Percentiles rank a stretch among this genome's conserved stretches.
These are phyloP conservation scores for Nicotiana paniculata DNA, from an alignment of 257 asterid genomes.

Conservation along the genomic window DNA sequence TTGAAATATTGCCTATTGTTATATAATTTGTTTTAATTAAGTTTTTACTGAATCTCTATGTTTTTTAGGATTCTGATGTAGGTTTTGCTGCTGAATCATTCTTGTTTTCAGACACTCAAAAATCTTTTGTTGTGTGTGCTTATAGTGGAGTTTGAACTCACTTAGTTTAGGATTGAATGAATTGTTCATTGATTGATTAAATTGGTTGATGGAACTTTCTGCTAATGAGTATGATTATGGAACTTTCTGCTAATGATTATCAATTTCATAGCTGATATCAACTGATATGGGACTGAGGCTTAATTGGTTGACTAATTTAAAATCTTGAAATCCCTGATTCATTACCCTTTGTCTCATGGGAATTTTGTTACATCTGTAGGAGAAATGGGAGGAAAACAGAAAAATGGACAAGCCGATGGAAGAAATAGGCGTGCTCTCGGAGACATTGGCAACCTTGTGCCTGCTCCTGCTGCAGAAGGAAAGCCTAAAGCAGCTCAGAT, in stretches of 20 bases:
- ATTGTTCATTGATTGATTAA: not conserved
- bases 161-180: not conserved
- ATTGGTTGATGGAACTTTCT: not conserved
- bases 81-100: not conserved
- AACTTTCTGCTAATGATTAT: not conserved
- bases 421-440: constrained; percentile 49
- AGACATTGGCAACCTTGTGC: constrained; percentile 69
- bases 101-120: not conserved
- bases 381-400: constrained; percentile 36
- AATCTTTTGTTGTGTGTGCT: not conserved
- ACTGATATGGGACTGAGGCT: not conserved
- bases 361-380: not conserved
- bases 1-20: not conserved
- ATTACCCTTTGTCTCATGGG: not conserved
- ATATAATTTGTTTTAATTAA: not conserved
- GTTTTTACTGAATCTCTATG: not conserved
- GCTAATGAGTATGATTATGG: not conserved
- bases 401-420: constrained; percentile 38
- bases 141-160: not conserved
- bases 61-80: not conserved
- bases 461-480: constrained; percentile 16
- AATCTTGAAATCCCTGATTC: not conserved
- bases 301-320: not conserved
- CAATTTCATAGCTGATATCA: no score
- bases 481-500: constrained; percentile 14